Conservation (phyloP, 2,329 filamentous ascomycete genomes). For the Hypoxylon sp. region DNA sequence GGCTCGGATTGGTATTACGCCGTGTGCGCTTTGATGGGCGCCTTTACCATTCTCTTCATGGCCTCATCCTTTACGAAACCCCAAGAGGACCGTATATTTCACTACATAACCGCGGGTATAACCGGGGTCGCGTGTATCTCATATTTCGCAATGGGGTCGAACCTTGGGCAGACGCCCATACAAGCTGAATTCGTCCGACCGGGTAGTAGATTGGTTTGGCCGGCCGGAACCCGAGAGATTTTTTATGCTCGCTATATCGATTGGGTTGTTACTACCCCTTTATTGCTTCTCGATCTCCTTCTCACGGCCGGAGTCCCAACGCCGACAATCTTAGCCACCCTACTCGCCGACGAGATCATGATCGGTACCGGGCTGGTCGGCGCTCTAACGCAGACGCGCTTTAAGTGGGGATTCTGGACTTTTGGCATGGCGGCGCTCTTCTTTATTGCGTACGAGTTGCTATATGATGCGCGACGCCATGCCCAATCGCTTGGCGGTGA, state of each 20-base stretch:
- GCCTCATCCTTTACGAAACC: conserved; percentile 67
- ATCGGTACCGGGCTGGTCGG: conserved; percentile 77
- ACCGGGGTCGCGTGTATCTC: conserved; percentile 72
- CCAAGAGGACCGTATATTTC: conserved; percentile 70
- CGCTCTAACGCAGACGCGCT: conserved; percentile 71
- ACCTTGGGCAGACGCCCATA: conserved; percentile 74
- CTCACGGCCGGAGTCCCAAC: conserved; percentile 76
- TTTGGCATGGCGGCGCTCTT: conserved; percentile 70
- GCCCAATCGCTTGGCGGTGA: conserved; percentile 68
- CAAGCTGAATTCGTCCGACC: conserved; percentile 69
- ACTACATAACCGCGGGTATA: conserved; percentile 73
- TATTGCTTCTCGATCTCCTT: conserved; percentile 73
- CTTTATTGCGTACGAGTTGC: conserved; percentile 73
- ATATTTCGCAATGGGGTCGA: conserved; percentile 78
- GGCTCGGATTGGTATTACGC: conserved; percentile 76
- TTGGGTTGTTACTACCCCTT: conserved; percentile 74
- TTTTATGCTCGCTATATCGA: conserved; percentile 78
- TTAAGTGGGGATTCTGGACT: conserved; percentile 78
- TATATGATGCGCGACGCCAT: conserved; percentile 67
- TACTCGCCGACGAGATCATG: conserved; percentile 76
- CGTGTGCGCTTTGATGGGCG: conserved; percentile 71
- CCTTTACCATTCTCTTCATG: conserved; percentile 67
- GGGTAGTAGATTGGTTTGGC: conserved; percentile 59
- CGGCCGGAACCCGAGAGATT: conserved; percentile 71
- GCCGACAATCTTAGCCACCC: conserved; percentile 73